A percentile compares a stretch with the other conserved stretches of the same genome.
Evolutionary conservation across 208 protist genomes (phyloP).

Genomic region (Acanthamoeba culbertsoni): DNA sequence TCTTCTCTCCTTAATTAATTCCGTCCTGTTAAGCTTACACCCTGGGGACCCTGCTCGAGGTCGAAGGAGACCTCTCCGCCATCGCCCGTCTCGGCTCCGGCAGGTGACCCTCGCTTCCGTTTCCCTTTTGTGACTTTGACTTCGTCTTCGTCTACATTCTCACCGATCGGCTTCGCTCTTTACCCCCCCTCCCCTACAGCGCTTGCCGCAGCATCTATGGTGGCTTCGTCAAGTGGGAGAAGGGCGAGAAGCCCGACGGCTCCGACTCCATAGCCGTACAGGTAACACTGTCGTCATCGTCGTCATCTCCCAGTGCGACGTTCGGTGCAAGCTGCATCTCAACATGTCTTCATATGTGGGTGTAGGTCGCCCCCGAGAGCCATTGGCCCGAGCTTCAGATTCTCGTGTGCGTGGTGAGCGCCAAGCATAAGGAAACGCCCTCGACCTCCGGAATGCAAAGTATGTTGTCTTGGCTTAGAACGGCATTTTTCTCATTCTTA

Average conservation of each 20-base stretch:
- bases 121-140: too few relatives aligned
- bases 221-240: slow-evolving; percentile 98
- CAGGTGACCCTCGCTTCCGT: neutral
- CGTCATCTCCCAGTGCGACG: neutral
- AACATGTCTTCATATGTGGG: slow-evolving; percentile 12
- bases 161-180: too few relatives aligned
- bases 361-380: slow-evolving; percentile 81
- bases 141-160: too few relatives aligned
- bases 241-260: slow-evolving; percentile 86
- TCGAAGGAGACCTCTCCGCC: slow-evolving; percentile 86
- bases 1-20: neutral
- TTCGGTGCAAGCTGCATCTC: neutral
- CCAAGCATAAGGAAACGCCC: slow-evolving; percentile 93
- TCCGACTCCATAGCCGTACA: slow-evolving; percentile 92
- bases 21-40: neutral
- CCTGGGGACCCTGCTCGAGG: neutral
- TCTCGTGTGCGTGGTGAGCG: slow-evolving; percentile 85
- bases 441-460: slow-evolving; percentile 96
- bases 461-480: slow-evolving; percentile 71
- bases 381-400: slow-evolving; percentile 93
- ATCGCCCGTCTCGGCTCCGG: slow-evolving; percentile 85
- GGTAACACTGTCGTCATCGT: neutral
- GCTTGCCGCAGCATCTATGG: slow-evolving; percentile 97
- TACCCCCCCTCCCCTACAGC: slow-evolving; percentile 89
- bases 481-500: neutral